Evolutionary conservation across 371 early-diverging fungal species (phyloP).

Genomic region (Actinomortierella wolfii): DNA sequence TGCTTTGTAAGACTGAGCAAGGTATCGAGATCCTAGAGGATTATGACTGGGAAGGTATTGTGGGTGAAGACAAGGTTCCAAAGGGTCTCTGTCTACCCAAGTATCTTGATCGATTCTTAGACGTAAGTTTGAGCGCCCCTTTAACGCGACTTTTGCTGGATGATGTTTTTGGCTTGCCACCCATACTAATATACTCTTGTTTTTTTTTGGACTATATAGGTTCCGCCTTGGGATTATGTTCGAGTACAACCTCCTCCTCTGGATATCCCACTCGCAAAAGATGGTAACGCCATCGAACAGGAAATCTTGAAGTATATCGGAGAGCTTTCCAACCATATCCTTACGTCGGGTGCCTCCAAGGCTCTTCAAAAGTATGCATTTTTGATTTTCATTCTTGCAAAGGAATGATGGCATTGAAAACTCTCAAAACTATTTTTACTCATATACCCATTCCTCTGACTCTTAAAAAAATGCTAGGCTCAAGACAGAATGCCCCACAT

Average conservation of each 20-base stretch:
- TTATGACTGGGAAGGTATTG: slow-evolving; percentile 79
- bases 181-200: neutral
- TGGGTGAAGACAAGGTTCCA: slow-evolving; percentile 53
- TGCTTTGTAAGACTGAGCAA: slow-evolving; percentile 70
- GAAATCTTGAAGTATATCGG: slow-evolving; percentile 79
- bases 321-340: slow-evolving; percentile 85
- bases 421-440: too few relatives aligned
- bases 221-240: slow-evolving; percentile 65
- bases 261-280: slow-evolving; percentile 46
- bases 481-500: slow-evolving; percentile 59
- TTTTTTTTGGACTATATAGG: slow-evolving; percentile 39
- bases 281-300: slow-evolving; percentile 56
- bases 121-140: slow-evolving; percentile 47
- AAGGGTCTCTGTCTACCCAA: slow-evolving; percentile 73
- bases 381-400: too few relatives aligned
- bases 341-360: slow-evolving; percentile 80
- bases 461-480: too few relatives aligned
- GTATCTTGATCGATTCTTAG: slow-evolving; percentile 61
- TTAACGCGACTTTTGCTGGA: too few relatives aligned
- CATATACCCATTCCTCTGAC: too few relatives aligned
- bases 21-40: slow-evolving; percentile 77
- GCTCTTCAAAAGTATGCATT: slow-evolving; percentile 45
- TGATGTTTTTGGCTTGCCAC: too few relatives aligned
- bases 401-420: too few relatives aligned
- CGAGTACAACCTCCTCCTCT: slow-evolving; percentile 55